Conservation (phyloP, 1,139 yeast species). For the Debaryomyces nepalensis region DNA sequence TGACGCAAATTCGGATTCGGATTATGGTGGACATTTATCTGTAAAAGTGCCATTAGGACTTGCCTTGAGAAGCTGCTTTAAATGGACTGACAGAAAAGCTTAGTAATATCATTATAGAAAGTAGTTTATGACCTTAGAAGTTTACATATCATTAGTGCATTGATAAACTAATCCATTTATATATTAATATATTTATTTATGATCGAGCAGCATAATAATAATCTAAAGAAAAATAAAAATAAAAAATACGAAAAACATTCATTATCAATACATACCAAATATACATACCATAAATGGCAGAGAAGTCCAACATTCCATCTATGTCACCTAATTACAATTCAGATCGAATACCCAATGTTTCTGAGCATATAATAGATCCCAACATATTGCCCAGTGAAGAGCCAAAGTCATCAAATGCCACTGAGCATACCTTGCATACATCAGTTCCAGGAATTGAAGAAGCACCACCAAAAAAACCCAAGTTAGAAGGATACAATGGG, state of each 20-base stretch:
- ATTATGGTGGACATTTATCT: constrained; percentile 23
- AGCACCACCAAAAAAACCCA: constrained; percentile 13
- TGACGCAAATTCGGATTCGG: constrained; percentile 23
- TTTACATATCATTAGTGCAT: too few species aligned
- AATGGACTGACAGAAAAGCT: constrained; percentile 6
- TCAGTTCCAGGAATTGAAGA: constrained; percentile 3
- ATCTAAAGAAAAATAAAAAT: not conserved
- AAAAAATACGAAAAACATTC: not conserved
- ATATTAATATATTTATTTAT: not conserved
- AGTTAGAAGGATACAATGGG: constrained; percentile 7
- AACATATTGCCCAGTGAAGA: constrained; percentile 4
- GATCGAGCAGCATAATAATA: too few species aligned
- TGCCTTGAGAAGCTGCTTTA: constrained; percentile 23
- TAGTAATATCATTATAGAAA: too few species aligned
- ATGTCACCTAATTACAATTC: constrained; percentile 9
- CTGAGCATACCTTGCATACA: not conserved
- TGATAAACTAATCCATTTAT: too few species aligned
- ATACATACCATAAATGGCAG: not conserved
- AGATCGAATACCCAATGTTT: not conserved
- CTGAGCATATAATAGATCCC: constrained; percentile 1
- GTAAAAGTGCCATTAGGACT: constrained; percentile 24
- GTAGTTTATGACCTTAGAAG: too few species aligned
- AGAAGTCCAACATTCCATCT: not conserved
- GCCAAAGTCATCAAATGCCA: not conserved
- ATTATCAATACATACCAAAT: not conserved